A percentile compares a stretch with the other conserved stretches of the same genome.
Evolutionary conservation across 179 eudicot species (phyloP).

Genomic region (Sideroxylon spinosum): DNA sequence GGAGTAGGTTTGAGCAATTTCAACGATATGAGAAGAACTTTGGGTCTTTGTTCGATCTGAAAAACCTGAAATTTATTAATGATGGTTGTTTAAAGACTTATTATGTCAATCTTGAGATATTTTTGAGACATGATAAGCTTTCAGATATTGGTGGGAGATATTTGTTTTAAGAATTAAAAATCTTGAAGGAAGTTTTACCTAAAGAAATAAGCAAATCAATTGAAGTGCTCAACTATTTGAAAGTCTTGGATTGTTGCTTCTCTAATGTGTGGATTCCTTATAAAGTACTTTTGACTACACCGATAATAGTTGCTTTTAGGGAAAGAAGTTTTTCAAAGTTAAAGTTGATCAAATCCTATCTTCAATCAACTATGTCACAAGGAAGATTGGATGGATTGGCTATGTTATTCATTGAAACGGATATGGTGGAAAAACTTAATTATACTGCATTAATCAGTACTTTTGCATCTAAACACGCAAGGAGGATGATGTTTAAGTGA

Average conservation of each 20-base stretch:
- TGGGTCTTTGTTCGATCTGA: neutral
- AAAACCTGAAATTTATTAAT: no score
- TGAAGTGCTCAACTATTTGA: neutral
- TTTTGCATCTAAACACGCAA: no score
- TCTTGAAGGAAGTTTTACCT: neutral
- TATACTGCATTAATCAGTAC: no score
- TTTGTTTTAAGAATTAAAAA: neutral
- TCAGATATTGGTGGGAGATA: no score
- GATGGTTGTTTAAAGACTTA: neutral
- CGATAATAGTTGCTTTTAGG: neutral
- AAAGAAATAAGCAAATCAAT: no score
- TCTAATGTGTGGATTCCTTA: neutral
- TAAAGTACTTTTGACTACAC: neutral
- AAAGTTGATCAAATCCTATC: neutral
- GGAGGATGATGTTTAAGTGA: no score
- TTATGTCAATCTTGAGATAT: neutral
- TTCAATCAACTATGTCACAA: neutral
- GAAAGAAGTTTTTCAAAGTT: neutral
- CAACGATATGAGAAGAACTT: no score
- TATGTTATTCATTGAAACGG: no score
- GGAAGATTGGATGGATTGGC: neutral
- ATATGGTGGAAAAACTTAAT: no score
- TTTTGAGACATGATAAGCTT: no score
- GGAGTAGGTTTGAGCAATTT: no score
- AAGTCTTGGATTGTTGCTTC: neutral